Evolutionary conservation across 2,329 filamentous ascomycete genomes (phyloP), one percentile per base, ranked within the genome.

Genomic region (Fusarium multiceps): DNA sequence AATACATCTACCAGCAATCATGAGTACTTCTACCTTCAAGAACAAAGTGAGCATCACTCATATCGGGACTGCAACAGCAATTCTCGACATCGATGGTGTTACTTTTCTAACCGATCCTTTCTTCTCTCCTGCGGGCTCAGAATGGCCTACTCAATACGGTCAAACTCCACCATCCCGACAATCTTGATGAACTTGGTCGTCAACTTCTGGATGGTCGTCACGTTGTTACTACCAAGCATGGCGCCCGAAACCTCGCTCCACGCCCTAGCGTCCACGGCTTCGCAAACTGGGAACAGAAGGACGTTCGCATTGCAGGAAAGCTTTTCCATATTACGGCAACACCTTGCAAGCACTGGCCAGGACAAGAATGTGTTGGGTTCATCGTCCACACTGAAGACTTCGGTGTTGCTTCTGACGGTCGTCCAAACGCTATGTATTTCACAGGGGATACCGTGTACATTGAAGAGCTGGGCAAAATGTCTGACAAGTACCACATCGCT

Each of bases 151-250:
- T 7, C 6, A 11, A 13, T 3, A n/a, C n/a, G n/a, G n/a, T n/a
- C n/a, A n/a, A n/a, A n/a, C n/a, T n/a, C n/a, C n/a, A n/a, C n/a
- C 49, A 63, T 20, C 49, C 49, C 1, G 49, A 59, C 18, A 63
- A 63, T 16, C 37, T 63, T 1, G 60, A 63, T 7, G 43, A 43
- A 6, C 3, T 41, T 1, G 55, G 55, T 4, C 49, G 49, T 3
- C 49, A 45, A 6, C 60, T 59, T 11, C 30, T 63, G 7, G 37
- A 63, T 13, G 60, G 49, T 0, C 49, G 55, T 6, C 25, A 40
- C 0, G 55, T 59, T 6, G 4, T 59, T 4, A 63, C 60, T 2
- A 63, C 60, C 0, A 14, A 14, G 1, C 30, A 55, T 13, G 60
- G 49, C 10, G 55, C 55, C 12, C 30, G 48, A 48, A 59, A 55